Evolutionary conservation across 805 yeast species (phyloP), one percentile per base, ranked within the genome.

Genomic region (Torulaspora microellipsoides): DNA sequence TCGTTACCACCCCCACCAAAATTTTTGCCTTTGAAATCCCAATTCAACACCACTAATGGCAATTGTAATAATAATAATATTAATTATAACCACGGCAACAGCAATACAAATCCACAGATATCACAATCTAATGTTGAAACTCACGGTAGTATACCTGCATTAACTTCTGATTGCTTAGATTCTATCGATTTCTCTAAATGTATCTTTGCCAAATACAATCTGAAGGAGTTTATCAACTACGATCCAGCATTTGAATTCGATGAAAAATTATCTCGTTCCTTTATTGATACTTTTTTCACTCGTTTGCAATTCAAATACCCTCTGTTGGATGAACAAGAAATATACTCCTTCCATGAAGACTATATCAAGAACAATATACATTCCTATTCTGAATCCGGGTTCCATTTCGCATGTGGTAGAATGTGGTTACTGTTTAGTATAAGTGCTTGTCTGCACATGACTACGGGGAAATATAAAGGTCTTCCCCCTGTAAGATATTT

Each of bases 281-380:
- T 78, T 29, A 53, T 78, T 34, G 80, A 76, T 44, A 72, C 76
- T n/a, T 77, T 75, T 54, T 78, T 78, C 57, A 68, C 78, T 10
- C 62, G 78, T 38, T 56, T 78, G 31, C 83, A 78, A 51, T 75
- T 74, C 58, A 77, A 77, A 49, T 77, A 77, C 50, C 83, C 83
- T 0, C 49, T 78, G 27, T 57, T 78, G 27, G 75, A 74, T 51
- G 81, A 78, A 55, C 64, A 66, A 27, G 81, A 76, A 42, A 71
- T 78, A 15, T 64, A 71, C 32, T 64, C 65, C 25, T 77, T 78
- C 49, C 78, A 77, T 58, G 70, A 70, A 45, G 71, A 72, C 20
- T 78, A 74, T 46, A 72, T 70, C 43, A 60, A 66, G 54, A 69
- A 68, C 44, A 60, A 70, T 41, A 66, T 64, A 15, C 69, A 71